A percentile compares a stretch with the other conserved stretches of the same genome.
These are phyloP conservation scores for Penicillium turbatum DNA, from an alignment of 495 filamentous ascomycete species.

Conservation along the genomic window DNA sequence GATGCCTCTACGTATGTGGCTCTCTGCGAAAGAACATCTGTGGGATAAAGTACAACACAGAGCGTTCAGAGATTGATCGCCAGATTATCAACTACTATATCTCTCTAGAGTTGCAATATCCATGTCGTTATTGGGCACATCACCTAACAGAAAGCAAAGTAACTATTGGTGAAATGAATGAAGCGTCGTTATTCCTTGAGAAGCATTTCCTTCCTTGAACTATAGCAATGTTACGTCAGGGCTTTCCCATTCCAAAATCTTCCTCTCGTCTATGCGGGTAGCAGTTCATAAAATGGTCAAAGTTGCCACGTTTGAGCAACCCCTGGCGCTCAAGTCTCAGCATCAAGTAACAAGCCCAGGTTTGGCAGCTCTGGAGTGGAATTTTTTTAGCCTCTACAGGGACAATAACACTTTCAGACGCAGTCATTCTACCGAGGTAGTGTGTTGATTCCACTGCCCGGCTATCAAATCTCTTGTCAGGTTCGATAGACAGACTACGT, in stretches of 20 bases:
- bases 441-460: not conserved
- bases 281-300: not conserved
- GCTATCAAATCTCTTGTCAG: not conserved
- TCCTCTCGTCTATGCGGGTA: not conserved
- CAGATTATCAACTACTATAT: slow-evolving; percentile 21
- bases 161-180: not conserved
- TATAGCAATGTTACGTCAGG: no score
- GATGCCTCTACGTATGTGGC: not conserved
- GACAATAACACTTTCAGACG: not conserved
- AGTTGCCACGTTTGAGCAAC: not conserved
- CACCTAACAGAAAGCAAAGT: not conserved
- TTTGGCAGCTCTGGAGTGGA: not conserved
- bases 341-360: not conserved
- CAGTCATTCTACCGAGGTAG: not conserved
- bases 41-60: slow-evolving; percentile 13
- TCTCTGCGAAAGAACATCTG: slow-evolving; percentile 33
- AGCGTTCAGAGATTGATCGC: slow-evolving; percentile 17
- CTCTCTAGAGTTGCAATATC: slow-evolving; percentile 31
- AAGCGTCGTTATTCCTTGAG: not conserved
- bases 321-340: not conserved
- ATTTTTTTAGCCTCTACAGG: not conserved
- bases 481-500: not conserved
- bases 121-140: slow-evolving; percentile 39
- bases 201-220: not conserved
- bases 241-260: not conserved